These are phyloP conservation scores for Apocynum venetum DNA, from an alignment of 257 asterid species.

Conservation along the genomic window DNA sequence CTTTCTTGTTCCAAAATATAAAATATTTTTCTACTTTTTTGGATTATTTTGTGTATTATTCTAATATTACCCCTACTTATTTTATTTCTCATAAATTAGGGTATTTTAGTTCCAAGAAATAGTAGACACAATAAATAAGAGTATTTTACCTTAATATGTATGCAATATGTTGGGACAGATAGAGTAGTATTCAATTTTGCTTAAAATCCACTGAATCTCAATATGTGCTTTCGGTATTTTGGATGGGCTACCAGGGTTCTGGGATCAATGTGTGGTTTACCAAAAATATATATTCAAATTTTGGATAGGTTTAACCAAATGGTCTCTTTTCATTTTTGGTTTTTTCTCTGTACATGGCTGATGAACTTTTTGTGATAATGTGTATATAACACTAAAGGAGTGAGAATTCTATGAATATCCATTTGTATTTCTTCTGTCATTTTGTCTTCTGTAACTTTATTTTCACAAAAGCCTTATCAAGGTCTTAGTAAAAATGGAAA, in stretches of 20 bases:
- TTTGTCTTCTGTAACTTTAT: background rate
- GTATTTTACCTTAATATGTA: too few species aligned
- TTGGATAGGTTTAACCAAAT: background rate
- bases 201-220: background rate
- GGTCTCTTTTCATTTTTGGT: background rate
- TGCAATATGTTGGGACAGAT: too few species aligned
- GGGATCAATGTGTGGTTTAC: background rate
- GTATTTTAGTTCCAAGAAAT: too few species aligned
- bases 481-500: background rate
- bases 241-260: background rate
- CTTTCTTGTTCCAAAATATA: too few species aligned
- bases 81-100: too few species aligned
- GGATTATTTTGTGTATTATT: too few species aligned
- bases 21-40: too few species aligned
- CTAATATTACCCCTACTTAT: too few species aligned
- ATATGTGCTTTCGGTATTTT: background rate
- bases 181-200: background rate
- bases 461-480: background rate
- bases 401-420: background rate
- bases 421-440: background rate
- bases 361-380: background rate
- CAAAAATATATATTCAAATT: background rate
- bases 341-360: background rate
- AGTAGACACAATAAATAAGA: too few species aligned
- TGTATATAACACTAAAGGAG: too few species aligned